Base-by-base conservation (phyloP, 495 filamentous ascomycete genomes). In the Daldinia bambusicola region DNA sequence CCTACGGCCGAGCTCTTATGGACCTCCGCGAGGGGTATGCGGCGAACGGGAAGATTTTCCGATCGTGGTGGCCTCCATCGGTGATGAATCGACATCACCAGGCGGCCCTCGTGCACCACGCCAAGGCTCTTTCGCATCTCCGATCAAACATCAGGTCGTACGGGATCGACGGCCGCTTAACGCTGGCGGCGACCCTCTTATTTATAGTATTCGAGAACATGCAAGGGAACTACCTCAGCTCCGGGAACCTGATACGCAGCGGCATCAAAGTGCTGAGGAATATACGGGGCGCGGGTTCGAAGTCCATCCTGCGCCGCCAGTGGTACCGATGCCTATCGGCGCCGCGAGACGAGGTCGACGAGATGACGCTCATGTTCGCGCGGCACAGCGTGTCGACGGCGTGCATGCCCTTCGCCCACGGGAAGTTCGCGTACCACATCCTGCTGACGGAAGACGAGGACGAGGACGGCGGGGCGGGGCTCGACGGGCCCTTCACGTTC, bases 191-290 rank as follows among this genome's bases (percentile, higher is more conserved):
- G 2, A 76, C 74, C 5, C 63, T 76, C 2, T 63, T 76, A 37
- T 76, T 76, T 50, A 76, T 76, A 41, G 67, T 73, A 4, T 76
- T 76, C 31, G 74, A 76, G 67, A 71, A 74, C 32, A 74, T 76
- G 71, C 74, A 76, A 48, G 74, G 74, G 40, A 76, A 76, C 65
- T 71, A 74, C 38, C 74, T 68, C 34, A 73, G 55, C 32, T 74
- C 74, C 9, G 74, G 70, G 22, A 70, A 55, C 37, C 71, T 76
- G 13, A 66, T 76, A 31, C 70, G 70, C 4, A 70, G 67, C 20
- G 70, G 74, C 16, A 76, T 76, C 43, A 71, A 74, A 31, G 70
- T 76, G 2, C 36, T 76, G 43, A 73, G 55, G 7, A 66, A 68
- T 26, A 74, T 73, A 56, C 67, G 63, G 37, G 53, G 61, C 16